Evolutionary conservation across 176 grass and related monocot species (phyloP).

Genomic region (Elaeis guineensis): DNA sequence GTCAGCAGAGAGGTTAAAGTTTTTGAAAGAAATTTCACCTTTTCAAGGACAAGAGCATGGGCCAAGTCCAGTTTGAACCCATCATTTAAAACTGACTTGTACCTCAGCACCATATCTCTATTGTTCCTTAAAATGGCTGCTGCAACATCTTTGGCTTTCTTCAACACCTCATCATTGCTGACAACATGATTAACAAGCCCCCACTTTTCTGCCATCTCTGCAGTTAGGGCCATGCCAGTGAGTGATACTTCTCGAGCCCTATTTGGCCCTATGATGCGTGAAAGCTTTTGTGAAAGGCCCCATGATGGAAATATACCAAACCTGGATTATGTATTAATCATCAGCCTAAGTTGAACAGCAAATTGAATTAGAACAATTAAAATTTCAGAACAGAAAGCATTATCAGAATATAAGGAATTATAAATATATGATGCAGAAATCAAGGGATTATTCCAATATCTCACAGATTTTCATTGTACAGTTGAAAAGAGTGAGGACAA

Average conservation of each 20-base stretch:
- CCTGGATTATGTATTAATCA: conserved; percentile 28
- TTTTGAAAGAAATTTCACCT: conserved; percentile 31
- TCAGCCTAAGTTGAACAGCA: background rate
- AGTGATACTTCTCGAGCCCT: conserved; percentile 81
- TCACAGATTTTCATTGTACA: no score
- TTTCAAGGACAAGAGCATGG: conserved; percentile 61
- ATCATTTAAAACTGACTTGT: conserved; percentile 88
- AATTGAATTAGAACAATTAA: background rate
- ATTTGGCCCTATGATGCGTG: conserved; percentile 68
- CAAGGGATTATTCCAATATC: no score
- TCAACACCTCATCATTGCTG: conserved; percentile 52
- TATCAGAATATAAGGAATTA: no score
- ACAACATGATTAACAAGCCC: conserved; percentile 78
- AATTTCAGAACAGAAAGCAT: no score
- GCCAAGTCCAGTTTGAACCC: conserved; percentile 62
- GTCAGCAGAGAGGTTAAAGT: no score
- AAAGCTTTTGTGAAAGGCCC: conserved; percentile 90
- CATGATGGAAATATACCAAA: conserved; percentile 96
- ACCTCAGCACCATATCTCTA: conserved; percentile 52
- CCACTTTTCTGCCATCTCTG: conserved; percentile 80
- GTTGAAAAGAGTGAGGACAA: no score
- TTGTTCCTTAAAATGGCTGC: conserved; percentile 69
- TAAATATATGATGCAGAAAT: no score
- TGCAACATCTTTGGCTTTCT: conserved; percentile 56
- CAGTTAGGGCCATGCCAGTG: conserved; percentile 53